These are phyloP conservation scores for Imleria badia DNA, from an alignment of 768 basidiomycete species.

Conservation along the genomic window DNA sequence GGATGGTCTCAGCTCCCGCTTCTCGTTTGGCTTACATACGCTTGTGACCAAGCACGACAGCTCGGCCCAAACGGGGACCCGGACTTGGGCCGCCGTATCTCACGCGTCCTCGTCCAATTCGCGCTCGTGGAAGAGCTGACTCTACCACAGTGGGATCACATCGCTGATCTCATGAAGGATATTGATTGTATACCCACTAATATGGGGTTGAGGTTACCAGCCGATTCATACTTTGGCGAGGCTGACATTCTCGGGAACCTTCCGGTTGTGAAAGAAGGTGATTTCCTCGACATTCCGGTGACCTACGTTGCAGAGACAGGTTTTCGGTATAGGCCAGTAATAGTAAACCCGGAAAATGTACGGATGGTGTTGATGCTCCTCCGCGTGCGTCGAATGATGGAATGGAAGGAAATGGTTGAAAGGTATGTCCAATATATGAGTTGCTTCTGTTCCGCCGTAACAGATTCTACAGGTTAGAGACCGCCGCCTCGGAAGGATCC, in stretches of 20 bases:
- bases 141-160: slow-evolving; percentile 48
- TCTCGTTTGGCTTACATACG: slow-evolving; percentile 66
- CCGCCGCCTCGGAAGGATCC: slow-evolving; percentile 8
- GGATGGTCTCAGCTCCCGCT: slow-evolving; percentile 75
- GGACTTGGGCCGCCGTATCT: slow-evolving; percentile 56
- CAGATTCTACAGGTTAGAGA: slow-evolving; percentile 8
- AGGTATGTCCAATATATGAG: slow-evolving; percentile 42
- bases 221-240: slow-evolving; percentile 76
- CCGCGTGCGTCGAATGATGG: slow-evolving; percentile 38
- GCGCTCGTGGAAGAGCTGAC: slow-evolving; percentile 67
- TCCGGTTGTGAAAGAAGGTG: slow-evolving; percentile 1
- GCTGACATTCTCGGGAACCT: slow-evolving; percentile 67
- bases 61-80: slow-evolving; percentile 14
- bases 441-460: slow-evolving; percentile 25
- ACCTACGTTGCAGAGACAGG: not conserved
- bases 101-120: slow-evolving; percentile 62
- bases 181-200: slow-evolving; percentile 73
- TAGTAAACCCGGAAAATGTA: not conserved
- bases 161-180: slow-evolving; percentile 47
- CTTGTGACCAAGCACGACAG: slow-evolving; percentile 42
- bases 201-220: slow-evolving; percentile 64
- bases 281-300: not conserved
- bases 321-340: not conserved
- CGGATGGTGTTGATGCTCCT: not conserved
- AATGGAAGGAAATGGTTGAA: slow-evolving; percentile 7